phyloP scores from a whole-genome alignment of 169 alveolate species.

The Cryptosporidium parvum region DNA sequence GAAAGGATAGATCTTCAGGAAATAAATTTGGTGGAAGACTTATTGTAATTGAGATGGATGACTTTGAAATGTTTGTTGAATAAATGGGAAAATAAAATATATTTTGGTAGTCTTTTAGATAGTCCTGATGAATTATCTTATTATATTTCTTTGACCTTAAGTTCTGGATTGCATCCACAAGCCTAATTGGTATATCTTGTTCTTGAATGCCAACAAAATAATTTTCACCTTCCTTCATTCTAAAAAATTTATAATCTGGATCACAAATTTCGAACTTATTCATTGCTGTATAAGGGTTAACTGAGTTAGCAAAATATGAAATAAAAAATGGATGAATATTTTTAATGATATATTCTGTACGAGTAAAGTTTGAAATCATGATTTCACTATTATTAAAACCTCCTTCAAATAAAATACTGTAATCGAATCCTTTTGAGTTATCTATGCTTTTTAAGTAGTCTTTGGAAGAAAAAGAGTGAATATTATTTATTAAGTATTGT shows the following conservation, averaged over 20 bases:
- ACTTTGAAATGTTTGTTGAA: not conserved
- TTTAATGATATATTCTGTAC: constrained; percentile 15
- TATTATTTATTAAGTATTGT: not conserved
- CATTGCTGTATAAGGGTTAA: constrained; percentile 17
- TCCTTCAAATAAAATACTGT: constrained; percentile 7
- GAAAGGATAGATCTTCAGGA: not conserved
- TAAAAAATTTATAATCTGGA: constrained; percentile 24
- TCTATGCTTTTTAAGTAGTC: not conserved
- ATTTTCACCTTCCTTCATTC: not conserved
- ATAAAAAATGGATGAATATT: constrained; percentile 12
- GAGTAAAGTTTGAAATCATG: not conserved
- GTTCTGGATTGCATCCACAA: constrained; percentile 27
- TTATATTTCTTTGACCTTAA: constrained; percentile 1
- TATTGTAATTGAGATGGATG: constrained; percentile 5
- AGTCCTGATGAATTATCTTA: constrained; percentile 7
- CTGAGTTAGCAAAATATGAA: not conserved
- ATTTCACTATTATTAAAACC: constrained; percentile 6
- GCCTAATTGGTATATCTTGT: constrained; percentile 42
- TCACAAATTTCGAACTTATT: constrained; percentile 18
- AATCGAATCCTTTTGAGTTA: not conserved
- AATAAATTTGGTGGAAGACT: not conserved
- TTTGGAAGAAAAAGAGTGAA: not conserved
- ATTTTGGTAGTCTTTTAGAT: constrained; percentile 34
- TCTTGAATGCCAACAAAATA: not conserved
- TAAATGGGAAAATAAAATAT: constrained; percentile 31